A percentile compares a stretch with the other conserved stretches of the same genome.
These are phyloP conservation scores for Rhododendron williamsianum DNA, from an alignment of 148 eudicot species.

Conservation along the genomic window DNA sequence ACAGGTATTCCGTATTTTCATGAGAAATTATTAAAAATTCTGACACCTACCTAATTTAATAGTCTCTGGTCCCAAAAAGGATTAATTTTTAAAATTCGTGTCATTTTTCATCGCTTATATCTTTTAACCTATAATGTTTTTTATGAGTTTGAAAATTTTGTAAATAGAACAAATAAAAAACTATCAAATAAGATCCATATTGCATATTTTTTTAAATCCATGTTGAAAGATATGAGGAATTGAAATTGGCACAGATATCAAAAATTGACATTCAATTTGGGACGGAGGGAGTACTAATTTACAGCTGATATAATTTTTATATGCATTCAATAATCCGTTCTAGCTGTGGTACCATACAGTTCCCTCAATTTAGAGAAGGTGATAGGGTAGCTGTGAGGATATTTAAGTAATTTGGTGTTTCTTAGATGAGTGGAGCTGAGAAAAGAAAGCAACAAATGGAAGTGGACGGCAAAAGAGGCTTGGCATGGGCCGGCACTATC, in stretches of 20 bases:
- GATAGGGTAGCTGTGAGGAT: neutral
- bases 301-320: neutral
- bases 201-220: too few species aligned
- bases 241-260: too few species aligned
- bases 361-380: neutral
- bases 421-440: neutral
- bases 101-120: too few species aligned
- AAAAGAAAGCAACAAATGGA: conserved; percentile 6
- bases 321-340: neutral
- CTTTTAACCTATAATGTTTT: too few species aligned
- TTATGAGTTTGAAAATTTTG: too few species aligned
- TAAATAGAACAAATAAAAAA: too few species aligned
- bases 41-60: neutral
- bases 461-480: conserved; percentile 10
- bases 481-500: neutral
- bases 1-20: neutral
- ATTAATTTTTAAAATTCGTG: too few species aligned
- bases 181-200: too few species aligned
- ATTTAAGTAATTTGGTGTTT: neutral
- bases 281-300: too few species aligned
- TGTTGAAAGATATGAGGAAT: too few species aligned
- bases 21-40: conserved; percentile 3
- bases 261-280: too few species aligned
- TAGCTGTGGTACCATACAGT: neutral
- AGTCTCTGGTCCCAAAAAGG: too few species aligned